A percentile compares a stretch with the other conserved stretches of the same genome.
phyloP scores from a whole-genome alignment of 2,329 filamentous ascomycete species.

The Endoconidiophora polonica region DNA sequence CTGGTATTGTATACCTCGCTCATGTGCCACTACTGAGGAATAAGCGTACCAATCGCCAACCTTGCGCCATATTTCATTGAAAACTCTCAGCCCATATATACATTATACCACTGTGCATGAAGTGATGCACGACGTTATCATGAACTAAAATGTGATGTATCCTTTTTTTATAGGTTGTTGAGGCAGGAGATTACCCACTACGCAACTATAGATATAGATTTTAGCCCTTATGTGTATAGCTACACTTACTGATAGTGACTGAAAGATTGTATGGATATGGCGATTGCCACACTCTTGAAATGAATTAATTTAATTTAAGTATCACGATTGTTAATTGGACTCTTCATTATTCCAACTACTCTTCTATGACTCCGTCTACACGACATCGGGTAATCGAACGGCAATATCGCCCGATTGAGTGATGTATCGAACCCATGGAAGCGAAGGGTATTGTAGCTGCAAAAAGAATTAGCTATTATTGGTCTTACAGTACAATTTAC shows the following conservation, averaged over 20 bases:
- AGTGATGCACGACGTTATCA: too few relatives aligned
- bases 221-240: too few relatives aligned
- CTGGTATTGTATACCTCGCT: too few relatives aligned
- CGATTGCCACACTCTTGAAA: not conserved
- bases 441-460: slow-evolving; percentile 89
- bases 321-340: not conserved
- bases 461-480: slow-evolving; percentile 3
- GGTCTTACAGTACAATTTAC: not conserved
- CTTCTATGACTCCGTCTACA: slow-evolving; percentile 28
- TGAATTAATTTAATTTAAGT: not conserved
- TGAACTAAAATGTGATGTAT: too few relatives aligned
- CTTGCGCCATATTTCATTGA: too few relatives aligned
- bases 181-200: too few relatives aligned
- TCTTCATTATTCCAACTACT: not conserved
- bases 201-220: too few relatives aligned
- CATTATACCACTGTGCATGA: too few relatives aligned
- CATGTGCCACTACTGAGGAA: too few relatives aligned
- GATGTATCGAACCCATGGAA: slow-evolving; percentile 97
- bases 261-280: not conserved
- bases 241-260: not conserved
- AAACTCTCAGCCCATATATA: too few relatives aligned
- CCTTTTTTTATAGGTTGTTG: too few relatives aligned
- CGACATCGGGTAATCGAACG: slow-evolving; percentile 80
- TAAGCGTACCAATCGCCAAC: too few relatives aligned
- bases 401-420: slow-evolving; percentile 96